Evolutionary conservation across 208 protist species (phyloP).

Genomic region (Crithidia acanthocephali): DNA sequence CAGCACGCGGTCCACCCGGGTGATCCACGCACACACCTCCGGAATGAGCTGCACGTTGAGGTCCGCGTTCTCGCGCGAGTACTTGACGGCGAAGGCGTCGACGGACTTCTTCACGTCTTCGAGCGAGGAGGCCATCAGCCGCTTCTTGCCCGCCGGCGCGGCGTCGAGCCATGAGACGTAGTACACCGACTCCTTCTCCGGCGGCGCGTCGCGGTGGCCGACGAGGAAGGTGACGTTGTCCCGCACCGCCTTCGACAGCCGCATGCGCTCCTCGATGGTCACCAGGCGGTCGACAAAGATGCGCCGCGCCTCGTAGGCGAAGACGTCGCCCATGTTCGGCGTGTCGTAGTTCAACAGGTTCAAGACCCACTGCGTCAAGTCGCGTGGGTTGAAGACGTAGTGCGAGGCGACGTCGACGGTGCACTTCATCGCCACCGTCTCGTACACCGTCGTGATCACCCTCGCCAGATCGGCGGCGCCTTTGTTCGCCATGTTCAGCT

Average conservation of each 20-base stretch:
- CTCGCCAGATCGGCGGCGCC: conserved; percentile 88
- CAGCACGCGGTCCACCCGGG: conserved; percentile 96
- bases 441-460: conserved; percentile 96
- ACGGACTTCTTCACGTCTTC: conserved; percentile 82
- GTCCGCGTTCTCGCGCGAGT: conserved; percentile 94
- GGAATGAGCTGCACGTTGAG: conserved; percentile 96
- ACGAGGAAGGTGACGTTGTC: conserved; percentile 86
- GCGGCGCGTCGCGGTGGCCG: conserved; percentile 62
- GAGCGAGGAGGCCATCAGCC: conserved; percentile 49
- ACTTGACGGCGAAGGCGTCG: conserved; percentile 77
- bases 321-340: conserved; percentile 86
- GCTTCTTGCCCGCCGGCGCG: conserved; percentile 51
- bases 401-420: conserved; percentile 96
- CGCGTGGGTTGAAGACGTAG: conserved; percentile 98
- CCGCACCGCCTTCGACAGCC: conserved; percentile 67
- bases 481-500: conserved; percentile 79
- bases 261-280: conserved; percentile 75
- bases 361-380: conserved; percentile 95
- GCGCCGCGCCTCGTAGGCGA: conserved; percentile 94
- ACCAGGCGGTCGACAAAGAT: conserved; percentile 97
- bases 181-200: conserved; percentile 77
- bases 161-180: conserved; percentile 80
- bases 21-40: conserved; percentile 94
- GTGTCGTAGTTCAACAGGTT: conserved; percentile 94
- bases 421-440: conserved; percentile 87